These are phyloP conservation scores for Jackrogersella minutella DNA, from an alignment of 495 filamentous ascomycete species.

Conservation along the genomic window DNA sequence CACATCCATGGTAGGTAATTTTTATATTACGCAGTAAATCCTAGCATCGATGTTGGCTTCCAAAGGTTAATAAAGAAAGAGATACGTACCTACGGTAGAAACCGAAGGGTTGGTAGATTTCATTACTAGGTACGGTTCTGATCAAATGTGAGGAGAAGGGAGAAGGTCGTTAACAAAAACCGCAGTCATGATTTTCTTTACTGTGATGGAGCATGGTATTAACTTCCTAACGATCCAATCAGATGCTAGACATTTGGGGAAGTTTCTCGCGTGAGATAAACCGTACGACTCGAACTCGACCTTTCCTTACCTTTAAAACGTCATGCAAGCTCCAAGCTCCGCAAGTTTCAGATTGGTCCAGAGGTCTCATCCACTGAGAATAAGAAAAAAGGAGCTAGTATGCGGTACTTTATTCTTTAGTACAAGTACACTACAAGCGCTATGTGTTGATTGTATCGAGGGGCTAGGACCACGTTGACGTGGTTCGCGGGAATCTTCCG, in stretches of 20 bases:
- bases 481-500: conserved; percentile 44
- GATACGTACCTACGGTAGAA: conserved; percentile 3
- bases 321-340: conserved; percentile 30
- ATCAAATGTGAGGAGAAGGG: neutral
- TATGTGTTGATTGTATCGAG: conserved; percentile 7
- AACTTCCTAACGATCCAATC: conserved; percentile 25
- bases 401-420: conserved; percentile 14
- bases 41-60: neutral
- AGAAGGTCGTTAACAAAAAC: conserved; percentile 20
- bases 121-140: too few relatives aligned
- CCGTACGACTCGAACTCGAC: conserved; percentile 38
- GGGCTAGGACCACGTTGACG: conserved; percentile 15
- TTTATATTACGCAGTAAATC: too few relatives aligned
- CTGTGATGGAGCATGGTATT: conserved; percentile 15
- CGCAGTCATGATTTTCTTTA: conserved; percentile 18
- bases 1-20: too few relatives aligned
- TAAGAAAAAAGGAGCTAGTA: neutral
- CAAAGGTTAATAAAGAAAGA: neutral
- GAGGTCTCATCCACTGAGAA: conserved; percentile 3
- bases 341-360: conserved; percentile 38
- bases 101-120: conserved; percentile 11
- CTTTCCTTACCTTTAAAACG: conserved; percentile 35
- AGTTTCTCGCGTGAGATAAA: conserved; percentile 45
- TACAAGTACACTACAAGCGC: neutral
- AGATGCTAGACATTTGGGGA: conserved; percentile 35